A percentile compares a stretch with the other conserved stretches of the same genome.
Evolutionary conservation across 2,329 filamentous ascomycete species (phyloP).

Genomic region (Colletotrichum lindemuthianum): DNA sequence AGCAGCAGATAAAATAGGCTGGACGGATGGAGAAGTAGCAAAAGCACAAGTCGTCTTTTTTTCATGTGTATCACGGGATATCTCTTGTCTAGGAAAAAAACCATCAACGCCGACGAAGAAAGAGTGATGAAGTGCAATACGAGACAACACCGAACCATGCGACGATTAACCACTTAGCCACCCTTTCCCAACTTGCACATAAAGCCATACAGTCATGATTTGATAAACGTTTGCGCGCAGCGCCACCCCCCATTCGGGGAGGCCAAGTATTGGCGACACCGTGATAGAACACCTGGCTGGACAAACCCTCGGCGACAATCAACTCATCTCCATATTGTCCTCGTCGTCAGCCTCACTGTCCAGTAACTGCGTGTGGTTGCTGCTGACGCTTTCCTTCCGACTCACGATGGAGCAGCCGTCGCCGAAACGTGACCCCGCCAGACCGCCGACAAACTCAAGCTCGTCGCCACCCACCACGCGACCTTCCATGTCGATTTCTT

Average conservation of each 20-base stretch:
- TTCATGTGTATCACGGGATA: conserved; percentile 21
- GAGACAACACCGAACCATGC: conserved; percentile 25
- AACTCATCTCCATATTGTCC: conserved; percentile 70
- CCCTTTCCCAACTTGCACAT: conserved; percentile 1
- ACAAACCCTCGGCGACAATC: background rate
- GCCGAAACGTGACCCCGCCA: conserved; percentile 58
- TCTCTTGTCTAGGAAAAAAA: conserved; percentile 21
- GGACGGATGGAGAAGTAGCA: conserved; percentile 1
- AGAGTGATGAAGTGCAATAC: too few species aligned
- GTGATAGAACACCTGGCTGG: background rate
- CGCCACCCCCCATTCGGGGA: background rate
- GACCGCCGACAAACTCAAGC: conserved; percentile 67
- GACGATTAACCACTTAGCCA: background rate
- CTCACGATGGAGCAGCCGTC: conserved; percentile 49
- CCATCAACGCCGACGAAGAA: conserved; percentile 9
- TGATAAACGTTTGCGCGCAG: background rate
- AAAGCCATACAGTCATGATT: conserved; percentile 21
- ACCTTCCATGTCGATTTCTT: conserved; percentile 94
- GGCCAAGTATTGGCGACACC: background rate
- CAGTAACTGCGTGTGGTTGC: conserved; percentile 65
- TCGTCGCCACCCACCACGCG: conserved; percentile 90
- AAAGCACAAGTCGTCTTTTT: background rate
- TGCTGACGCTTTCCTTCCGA: conserved; percentile 70
- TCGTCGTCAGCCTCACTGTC: conserved; percentile 70
- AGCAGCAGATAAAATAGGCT: conserved; percentile 2